Evolutionary conservation across 306 rosid species (phyloP).

Genomic region (apple (Malus domestica)): DNA sequence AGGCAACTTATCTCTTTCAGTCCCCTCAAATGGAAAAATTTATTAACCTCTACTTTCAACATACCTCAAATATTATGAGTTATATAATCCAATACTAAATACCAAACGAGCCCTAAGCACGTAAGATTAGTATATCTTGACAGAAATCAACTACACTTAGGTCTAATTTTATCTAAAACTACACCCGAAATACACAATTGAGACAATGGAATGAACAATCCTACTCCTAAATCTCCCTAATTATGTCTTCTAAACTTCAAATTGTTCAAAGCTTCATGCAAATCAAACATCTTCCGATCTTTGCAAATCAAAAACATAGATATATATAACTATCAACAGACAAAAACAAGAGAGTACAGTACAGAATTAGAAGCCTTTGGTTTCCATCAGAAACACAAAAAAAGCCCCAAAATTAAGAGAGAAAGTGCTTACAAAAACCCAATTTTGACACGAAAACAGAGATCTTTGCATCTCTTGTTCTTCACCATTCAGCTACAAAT

Average conservation of each 20-base stretch:
- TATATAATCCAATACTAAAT: background rate
- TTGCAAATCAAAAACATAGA: background rate
- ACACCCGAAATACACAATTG: background rate
- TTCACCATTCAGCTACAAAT: constrained; percentile 46
- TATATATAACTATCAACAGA: background rate
- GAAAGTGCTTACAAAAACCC: background rate
- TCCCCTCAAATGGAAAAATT: background rate
- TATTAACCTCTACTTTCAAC: too few species aligned
- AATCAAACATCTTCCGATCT: background rate
- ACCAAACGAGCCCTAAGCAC: background rate
- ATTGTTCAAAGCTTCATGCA: background rate
- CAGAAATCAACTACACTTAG: background rate
- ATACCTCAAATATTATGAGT: background rate
- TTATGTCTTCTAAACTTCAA: background rate
- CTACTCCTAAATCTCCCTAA: background rate
- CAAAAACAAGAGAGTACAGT: background rate
- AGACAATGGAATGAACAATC: background rate
- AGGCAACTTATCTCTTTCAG: background rate
- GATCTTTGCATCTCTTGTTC: background rate
- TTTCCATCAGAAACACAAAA: constrained; percentile 6
- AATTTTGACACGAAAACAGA: background rate
- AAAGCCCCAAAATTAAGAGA: background rate
- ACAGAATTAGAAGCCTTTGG: background rate
- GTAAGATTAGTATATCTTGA: background rate
- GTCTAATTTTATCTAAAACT: background rate